These are phyloP conservation scores for Myxozyma vanderwaltii DNA, from an alignment of 805 yeast species.

Conservation along the genomic window DNA sequence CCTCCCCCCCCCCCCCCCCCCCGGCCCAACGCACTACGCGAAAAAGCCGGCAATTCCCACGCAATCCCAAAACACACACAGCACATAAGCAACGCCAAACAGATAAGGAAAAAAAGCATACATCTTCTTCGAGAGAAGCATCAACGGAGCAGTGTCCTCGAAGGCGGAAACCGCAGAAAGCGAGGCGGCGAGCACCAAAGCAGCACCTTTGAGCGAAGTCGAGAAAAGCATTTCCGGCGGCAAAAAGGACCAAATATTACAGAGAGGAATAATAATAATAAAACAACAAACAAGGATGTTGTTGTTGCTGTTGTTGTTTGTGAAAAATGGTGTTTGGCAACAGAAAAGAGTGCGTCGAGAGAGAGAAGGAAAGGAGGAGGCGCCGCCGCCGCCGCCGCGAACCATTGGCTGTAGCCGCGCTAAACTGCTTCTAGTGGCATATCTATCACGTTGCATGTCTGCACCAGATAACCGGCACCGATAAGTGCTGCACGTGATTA, in stretches of 20 bases:
- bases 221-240: conserved; percentile 31
- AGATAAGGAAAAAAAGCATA: conserved; percentile 10
- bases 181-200: conserved; percentile 27
- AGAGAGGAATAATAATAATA: no score
- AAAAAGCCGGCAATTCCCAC: no score
- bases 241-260: no score
- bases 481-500: not conserved
- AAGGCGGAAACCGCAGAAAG: conserved; percentile 32
- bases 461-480: conserved; percentile 7
- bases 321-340: not conserved
- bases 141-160: conserved; percentile 37
- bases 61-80: not conserved
- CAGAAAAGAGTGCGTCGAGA: not conserved
- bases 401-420: conserved; percentile 8
- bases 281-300: no score
- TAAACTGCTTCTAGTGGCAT: not conserved
- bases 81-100: not conserved
- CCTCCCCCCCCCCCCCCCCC: no score
- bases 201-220: conserved; percentile 24
- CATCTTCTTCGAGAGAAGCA: conserved; percentile 34
- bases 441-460: not conserved
- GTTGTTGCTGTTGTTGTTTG: not conserved
- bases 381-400: conserved; percentile 1
- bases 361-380: conserved; percentile 10
- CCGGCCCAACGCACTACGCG: no score